Evolutionary conservation across 495 filamentous ascomycete genomes (phyloP).

Genomic region (Penicillium lividum): DNA sequence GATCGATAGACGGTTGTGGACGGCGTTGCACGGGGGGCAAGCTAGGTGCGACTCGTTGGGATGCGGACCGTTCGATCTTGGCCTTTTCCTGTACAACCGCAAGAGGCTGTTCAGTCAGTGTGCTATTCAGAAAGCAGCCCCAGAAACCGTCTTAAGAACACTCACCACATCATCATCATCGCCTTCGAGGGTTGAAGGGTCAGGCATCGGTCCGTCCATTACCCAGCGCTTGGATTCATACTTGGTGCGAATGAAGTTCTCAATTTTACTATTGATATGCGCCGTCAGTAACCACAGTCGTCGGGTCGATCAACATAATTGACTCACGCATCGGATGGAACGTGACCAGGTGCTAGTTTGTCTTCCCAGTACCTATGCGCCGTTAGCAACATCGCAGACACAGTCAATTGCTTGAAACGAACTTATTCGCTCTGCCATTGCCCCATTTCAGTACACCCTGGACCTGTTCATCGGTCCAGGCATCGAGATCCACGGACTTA

Average conservation of each 20-base stretch:
- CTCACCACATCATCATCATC: conserved; percentile 79
- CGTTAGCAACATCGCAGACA: conserved; percentile 18
- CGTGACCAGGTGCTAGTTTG: conserved; percentile 85
- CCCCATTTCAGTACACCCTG: conserved; percentile 92
- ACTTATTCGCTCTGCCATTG: conserved; percentile 93
- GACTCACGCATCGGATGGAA: conserved; percentile 87
- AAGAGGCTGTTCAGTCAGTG: conserved; percentile 57
- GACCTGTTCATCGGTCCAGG: conserved; percentile 97
- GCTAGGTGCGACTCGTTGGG: conserved; percentile 48
- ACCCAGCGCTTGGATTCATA: conserved; percentile 98
- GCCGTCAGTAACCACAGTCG: conserved; percentile 3
- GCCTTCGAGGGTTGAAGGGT: conserved; percentile 80
- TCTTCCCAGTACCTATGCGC: conserved; percentile 82
- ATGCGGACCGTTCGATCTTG: conserved; percentile 63
- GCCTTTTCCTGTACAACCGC: conserved; percentile 74
- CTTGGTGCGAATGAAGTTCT: conserved; percentile 98
- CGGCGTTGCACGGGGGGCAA: conserved; percentile 42
- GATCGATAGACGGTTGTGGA: conserved; percentile 54
- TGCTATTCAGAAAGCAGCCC: neutral
- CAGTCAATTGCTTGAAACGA: conserved; percentile 26
- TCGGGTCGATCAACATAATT: conserved; percentile 11
- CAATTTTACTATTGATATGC: conserved; percentile 69
- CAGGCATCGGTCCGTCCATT: conserved; percentile 93
- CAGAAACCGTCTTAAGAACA: conserved; percentile 7
- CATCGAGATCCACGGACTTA: conserved; percentile 95